These are phyloP conservation scores for Leishmania guyanensis DNA, from an alignment of 208 protist species.

Conservation along the genomic window DNA sequence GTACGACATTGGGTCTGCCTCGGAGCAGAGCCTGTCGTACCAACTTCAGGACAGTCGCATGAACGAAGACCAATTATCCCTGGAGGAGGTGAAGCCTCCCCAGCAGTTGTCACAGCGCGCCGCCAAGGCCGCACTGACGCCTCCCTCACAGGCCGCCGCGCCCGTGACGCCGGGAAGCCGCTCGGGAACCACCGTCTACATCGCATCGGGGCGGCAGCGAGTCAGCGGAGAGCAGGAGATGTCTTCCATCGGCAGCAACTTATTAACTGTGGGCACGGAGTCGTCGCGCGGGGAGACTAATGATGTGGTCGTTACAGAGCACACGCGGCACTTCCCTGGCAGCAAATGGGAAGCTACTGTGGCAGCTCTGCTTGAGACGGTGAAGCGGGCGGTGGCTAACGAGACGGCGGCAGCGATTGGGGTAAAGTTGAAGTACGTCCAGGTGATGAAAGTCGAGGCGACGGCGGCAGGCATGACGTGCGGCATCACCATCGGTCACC, in stretches of 20 bases:
- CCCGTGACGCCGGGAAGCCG: slow-evolving; percentile 29
- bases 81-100: background rate
- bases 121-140: slow-evolving; percentile 12
- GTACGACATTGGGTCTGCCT: slow-evolving; percentile 6
- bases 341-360: slow-evolving; percentile 42
- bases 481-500: slow-evolving; percentile 42
- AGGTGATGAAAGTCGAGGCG: slow-evolving; percentile 35
- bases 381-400: slow-evolving; percentile 53
- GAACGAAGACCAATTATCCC: too few relatives aligned
- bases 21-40: slow-evolving; percentile 26
- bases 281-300: background rate
- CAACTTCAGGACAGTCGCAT: slow-evolving; percentile 13
- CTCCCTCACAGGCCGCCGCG: slow-evolving; percentile 1
- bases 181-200: slow-evolving; percentile 25
- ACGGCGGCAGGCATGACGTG: slow-evolving; percentile 30
- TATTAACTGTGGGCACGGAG: slow-evolving; percentile 27
- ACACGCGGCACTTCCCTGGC: slow-evolving; percentile 30
- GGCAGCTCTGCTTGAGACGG: slow-evolving; percentile 24
- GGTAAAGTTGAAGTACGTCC: slow-evolving; percentile 42
- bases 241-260: slow-evolving; percentile 22
- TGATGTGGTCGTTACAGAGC: slow-evolving; percentile 38
- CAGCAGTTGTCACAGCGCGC: slow-evolving; percentile 25
- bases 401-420: slow-evolving; percentile 44
- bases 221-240: background rate
- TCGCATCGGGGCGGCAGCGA: background rate